Percentiles rank a stretch among this genome's conserved stretches.
Conservation (phyloP, 2,329 filamentous ascomycete species). For the Xylariaceae sp. region DNA sequence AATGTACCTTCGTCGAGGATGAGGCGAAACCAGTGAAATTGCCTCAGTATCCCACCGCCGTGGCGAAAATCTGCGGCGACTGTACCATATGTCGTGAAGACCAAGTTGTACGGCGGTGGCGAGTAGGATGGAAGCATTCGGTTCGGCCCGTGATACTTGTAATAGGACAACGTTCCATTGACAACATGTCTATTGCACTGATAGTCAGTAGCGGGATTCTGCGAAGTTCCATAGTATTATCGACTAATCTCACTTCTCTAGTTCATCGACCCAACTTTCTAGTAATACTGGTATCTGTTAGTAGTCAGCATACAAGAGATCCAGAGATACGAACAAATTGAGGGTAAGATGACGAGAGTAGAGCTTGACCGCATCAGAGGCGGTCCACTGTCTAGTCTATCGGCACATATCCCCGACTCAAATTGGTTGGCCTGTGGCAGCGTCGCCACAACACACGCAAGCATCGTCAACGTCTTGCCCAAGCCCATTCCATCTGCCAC, state of each 20-base stretch:
- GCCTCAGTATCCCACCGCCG: conserved; percentile 13
- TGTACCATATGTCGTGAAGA: conserved; percentile 23
- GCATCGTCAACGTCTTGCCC: conserved; percentile 24
- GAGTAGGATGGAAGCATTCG: conserved; percentile 10
- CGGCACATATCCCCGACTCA: neutral
- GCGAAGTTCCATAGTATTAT: too few species aligned
- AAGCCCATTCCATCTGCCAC: conserved; percentile 25
- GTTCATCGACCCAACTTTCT: conserved; percentile 17
- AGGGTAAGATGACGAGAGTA: conserved; percentile 7
- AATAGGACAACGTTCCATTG: conserved; percentile 11
- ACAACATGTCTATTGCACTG: conserved; percentile 12
- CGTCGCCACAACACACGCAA: conserved; percentile 16
- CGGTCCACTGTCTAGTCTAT: neutral
- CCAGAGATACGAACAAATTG: conserved; percentile 16
- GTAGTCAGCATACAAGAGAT: conserved; percentile 1
- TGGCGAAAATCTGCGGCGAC: conserved; percentile 17
- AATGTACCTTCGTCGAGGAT: conserved; percentile 24
- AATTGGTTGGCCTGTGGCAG: neutral
- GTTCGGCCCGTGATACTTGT: conserved; percentile 20
- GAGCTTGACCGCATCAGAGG: neutral
- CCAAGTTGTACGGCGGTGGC: conserved; percentile 12
- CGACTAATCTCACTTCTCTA: conserved; percentile 14
- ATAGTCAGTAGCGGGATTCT: neutral
- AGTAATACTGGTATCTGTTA: conserved; percentile 12
- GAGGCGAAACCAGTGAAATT: conserved; percentile 16